phyloP scores from a whole-genome alignment of 1,139 yeast genomes.

The Kodamaea fungicola region DNA sequence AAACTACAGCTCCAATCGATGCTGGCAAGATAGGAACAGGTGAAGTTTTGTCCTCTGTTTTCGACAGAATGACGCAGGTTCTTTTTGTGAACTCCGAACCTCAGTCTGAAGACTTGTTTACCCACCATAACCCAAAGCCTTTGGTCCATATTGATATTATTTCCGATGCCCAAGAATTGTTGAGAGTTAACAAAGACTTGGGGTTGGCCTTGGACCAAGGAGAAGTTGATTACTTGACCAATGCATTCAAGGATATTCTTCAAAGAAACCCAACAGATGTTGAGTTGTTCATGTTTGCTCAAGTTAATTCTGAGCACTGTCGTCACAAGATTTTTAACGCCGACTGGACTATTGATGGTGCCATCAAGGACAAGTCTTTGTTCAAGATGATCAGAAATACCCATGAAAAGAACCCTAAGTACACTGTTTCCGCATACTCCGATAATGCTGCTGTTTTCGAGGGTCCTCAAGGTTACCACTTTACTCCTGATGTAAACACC shows the following conservation, averaged over 20 bases:
- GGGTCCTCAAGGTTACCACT: slow-evolving; percentile 73
- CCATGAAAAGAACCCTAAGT: slow-evolving; percentile 73
- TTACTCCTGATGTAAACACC: slow-evolving; percentile 71
- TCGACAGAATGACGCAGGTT: slow-evolving; percentile 93
- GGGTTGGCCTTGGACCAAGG: slow-evolving; percentile 93
- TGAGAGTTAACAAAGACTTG: slow-evolving; percentile 73
- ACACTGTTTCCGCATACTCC: slow-evolving; percentile 89
- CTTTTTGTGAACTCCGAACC: slow-evolving; percentile 58
- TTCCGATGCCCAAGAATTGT: slow-evolving; percentile 58
- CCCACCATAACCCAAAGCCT: slow-evolving; percentile 81
- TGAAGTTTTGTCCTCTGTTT: slow-evolving; percentile 63
- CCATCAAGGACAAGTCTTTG: slow-evolving; percentile 65
- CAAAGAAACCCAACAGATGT: slow-evolving; percentile 97
- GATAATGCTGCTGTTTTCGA: slow-evolving; percentile 98
- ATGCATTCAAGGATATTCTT: slow-evolving; percentile 70
- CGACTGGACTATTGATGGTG: slow-evolving; percentile 94
- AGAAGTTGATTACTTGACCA: slow-evolving; percentile 82
- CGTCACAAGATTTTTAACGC: slow-evolving; percentile 99
- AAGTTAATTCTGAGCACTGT: slow-evolving; percentile 98
- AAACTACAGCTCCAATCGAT: slow-evolving; percentile 63
- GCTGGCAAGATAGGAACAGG: slow-evolving; percentile 48
- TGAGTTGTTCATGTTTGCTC: slow-evolving; percentile 98
- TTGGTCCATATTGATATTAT: slow-evolving; percentile 69
- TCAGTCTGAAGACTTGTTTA: slow-evolving; percentile 65
- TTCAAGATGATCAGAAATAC: slow-evolving; percentile 97